Evolutionary conservation across 1,284 basidiomycete genomes (phyloP), one percentile per base, ranked within the genome.

Genomic region (Phellopilus nigrolimitatus): DNA sequence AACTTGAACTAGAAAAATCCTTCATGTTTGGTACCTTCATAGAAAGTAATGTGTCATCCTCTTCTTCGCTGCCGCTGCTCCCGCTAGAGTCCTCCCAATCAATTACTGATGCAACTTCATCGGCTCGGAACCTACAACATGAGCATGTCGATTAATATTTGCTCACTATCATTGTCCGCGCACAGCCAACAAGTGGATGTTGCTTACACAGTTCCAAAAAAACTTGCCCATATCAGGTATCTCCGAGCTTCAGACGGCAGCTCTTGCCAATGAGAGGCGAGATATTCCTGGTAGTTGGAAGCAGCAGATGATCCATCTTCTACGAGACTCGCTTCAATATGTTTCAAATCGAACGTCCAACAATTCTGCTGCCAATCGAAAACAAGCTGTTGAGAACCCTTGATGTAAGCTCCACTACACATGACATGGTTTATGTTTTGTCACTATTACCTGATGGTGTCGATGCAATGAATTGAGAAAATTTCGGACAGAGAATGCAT

Each of bases 41-140:
- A 39, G 79, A 63, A 27, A 19, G 40, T 22, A 49, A 76, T 59
- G 71, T 68, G 44, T 76, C 73, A 21, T 80, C 76, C 24, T 83
- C 81, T 15, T 79, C 74, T 25, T 82, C 80, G 53, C 69, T 70
- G 51, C 65, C 70, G 4, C 67, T 72, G 49, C n/a, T n/a, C n/a
- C n/a, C n/a, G n/a, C 70, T 75, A 5, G 74, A 74, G 56, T 80
- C 78, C 62, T 84, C 82, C 73, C 79, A 80, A 57, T 86, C 82
- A 71, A 85, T 80, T 70, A 85, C 79, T 28, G 80, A 67, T 5
- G 80, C 78, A 19, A 85, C 79, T 37, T 48, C 46, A n/a, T 48
- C 46, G 8, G 36, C 46, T 17, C 24, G 38, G 25, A 48, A 48
- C 4, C 46, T 48, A 12, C 9, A 21, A 19, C 13, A 21, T 31